Evolutionary conservation across 805 yeast species (phyloP).

Genomic region (Kluyveromyces dobzhanskii): DNA sequence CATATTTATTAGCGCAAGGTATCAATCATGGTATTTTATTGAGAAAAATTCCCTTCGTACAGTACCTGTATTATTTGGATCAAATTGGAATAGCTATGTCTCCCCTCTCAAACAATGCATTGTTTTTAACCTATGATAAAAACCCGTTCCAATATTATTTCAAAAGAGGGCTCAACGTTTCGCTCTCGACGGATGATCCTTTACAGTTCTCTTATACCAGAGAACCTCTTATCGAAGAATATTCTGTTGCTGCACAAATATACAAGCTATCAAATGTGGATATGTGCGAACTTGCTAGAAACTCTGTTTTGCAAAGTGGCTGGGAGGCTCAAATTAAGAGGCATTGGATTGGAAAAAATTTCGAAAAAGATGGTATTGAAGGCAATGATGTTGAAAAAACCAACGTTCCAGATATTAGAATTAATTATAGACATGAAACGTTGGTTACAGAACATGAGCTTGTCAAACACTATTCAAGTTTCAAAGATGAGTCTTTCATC

Average conservation of each 20-base stretch:
- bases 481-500: constrained; percentile 5
- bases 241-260: constrained; percentile 96
- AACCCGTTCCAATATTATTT: constrained; percentile 91
- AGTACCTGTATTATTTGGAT: constrained; percentile 84
- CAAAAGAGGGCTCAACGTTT: constrained; percentile 88
- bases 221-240: constrained; percentile 95
- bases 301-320: constrained; percentile 90
- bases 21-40: constrained; percentile 92
- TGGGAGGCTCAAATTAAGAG: constrained; percentile 79
- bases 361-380: constrained; percentile 48
- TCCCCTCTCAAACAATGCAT: constrained; percentile 92
- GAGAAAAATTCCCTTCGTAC: constrained; percentile 91
- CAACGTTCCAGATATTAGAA: constrained; percentile 86
- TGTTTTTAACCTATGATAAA: constrained; percentile 91
- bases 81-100: constrained; percentile 98
- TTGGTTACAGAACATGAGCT: constrained; percentile 61
- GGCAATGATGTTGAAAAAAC: constrained; percentile 91
- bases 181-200: constrained; percentile 95
- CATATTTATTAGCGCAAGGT: constrained; percentile 83
- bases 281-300: constrained; percentile 93
- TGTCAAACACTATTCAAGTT: constrained; percentile 46
- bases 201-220: constrained; percentile 93
- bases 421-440: constrained; percentile 78
- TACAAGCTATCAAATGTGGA: constrained; percentile 91
- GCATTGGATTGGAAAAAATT: constrained; percentile 85